Evolutionary conservation across 495 filamentous ascomycete species (phyloP).

Genomic region (Penicillium cosmopolitanum): DNA sequence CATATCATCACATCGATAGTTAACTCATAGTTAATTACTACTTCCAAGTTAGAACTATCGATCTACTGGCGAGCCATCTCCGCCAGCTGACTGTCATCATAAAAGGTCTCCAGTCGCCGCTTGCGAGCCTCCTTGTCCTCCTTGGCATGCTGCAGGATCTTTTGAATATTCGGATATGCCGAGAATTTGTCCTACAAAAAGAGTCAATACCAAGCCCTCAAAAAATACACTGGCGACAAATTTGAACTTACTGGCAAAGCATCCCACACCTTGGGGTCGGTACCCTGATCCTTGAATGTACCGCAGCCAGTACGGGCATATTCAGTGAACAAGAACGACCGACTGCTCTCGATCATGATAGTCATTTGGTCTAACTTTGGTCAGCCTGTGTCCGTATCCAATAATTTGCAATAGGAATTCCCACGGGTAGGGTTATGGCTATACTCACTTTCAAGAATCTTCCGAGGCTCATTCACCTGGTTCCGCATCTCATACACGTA

Average conservation of each 20-base stretch:
- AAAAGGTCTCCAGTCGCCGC: slow-evolving; percentile 31
- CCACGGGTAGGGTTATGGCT: neutral
- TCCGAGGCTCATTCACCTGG: slow-evolving; percentile 44
- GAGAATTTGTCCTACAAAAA: slow-evolving; percentile 39
- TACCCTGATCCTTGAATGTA: slow-evolving; percentile 39
- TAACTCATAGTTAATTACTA: neutral
- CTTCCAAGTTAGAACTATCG: neutral
- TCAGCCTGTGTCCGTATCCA: too few species aligned
- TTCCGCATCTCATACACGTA: slow-evolving; percentile 45
- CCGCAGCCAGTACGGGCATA: slow-evolving; percentile 43
- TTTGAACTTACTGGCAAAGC: slow-evolving; percentile 35
- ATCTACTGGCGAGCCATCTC: slow-evolving; percentile 17
- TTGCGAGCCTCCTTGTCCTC: slow-evolving; percentile 35
- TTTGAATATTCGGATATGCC: slow-evolving; percentile 39
- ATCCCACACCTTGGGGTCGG: slow-evolving; percentile 47
- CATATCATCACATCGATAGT: neutral
- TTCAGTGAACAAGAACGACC: slow-evolving; percentile 45
- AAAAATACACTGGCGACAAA: neutral
- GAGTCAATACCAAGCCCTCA: too few species aligned
- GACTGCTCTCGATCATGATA: slow-evolving; percentile 48
- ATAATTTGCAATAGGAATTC: too few species aligned
- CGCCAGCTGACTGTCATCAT: slow-evolving; percentile 32
- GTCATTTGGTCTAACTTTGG: slow-evolving; percentile 21
- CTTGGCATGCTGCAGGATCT: slow-evolving; percentile 36
- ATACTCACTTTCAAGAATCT: slow-evolving; percentile 39